phyloP scores from a whole-genome alignment of 805 yeast species.

The Saturnispora besseyi region DNA sequence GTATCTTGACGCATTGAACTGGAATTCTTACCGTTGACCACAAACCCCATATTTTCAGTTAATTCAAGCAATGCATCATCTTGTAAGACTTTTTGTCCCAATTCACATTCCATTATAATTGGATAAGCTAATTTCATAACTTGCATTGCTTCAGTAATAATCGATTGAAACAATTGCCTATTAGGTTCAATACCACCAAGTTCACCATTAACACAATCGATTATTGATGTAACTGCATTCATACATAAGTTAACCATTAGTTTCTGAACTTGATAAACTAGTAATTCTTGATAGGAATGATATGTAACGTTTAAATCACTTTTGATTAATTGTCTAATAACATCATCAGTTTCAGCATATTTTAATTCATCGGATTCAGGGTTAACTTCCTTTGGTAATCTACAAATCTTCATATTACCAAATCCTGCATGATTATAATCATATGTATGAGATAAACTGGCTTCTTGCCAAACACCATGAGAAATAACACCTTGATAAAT shows the following conservation, averaged over 20 bases:
- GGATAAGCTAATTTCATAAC: constrained; percentile 31
- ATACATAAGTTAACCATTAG: constrained; percentile 74
- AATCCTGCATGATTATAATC: constrained; percentile 59
- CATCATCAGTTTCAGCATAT: constrained; percentile 5
- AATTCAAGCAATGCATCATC: constrained; percentile 28
- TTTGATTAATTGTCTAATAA: constrained; percentile 19
- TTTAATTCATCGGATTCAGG: neutral
- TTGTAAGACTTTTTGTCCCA: constrained; percentile 26
- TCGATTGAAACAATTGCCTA: constrained; percentile 28
- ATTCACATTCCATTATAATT: constrained; percentile 23
- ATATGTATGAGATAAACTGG: constrained; percentile 26
- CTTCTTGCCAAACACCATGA: constrained; percentile 64
- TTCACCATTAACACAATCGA: constrained; percentile 74
- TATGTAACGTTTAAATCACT: constrained; percentile 26
- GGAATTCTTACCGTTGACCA: constrained; percentile 40
- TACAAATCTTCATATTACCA: constrained; percentile 54
- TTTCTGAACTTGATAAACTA: constrained; percentile 60
- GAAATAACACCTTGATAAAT: constrained; percentile 68
- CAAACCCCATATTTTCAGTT: constrained; percentile 22
- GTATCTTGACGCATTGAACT: constrained; percentile 70
- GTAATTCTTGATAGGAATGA: constrained; percentile 34
- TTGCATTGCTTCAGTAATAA: constrained; percentile 39
- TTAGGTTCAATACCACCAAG: constrained; percentile 36
- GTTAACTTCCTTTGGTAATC: constrained; percentile 36
- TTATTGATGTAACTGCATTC: constrained; percentile 72